Evolutionary conservation across 345 rosid genomes (phyloP).

Genomic region (Lagerstroemia speciosa): DNA sequence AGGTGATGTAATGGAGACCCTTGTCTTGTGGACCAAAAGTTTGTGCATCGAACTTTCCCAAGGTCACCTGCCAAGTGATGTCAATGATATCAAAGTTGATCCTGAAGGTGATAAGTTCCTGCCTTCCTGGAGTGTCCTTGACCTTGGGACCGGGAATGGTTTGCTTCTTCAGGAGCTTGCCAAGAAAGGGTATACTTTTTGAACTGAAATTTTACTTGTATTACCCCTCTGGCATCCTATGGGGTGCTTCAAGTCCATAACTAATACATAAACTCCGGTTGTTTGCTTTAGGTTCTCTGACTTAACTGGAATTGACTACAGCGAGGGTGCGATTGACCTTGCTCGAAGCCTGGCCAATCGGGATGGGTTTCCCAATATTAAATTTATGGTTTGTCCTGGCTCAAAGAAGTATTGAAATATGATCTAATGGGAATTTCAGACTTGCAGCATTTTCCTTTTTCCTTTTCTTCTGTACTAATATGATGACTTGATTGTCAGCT

Average conservation of each 20-base stretch:
- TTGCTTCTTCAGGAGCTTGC: conserved; percentile 92
- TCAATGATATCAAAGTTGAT: conserved; percentile 30
- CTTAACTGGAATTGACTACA: conserved; percentile 83
- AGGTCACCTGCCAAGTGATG: conserved; percentile 34
- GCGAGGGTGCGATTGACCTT: conserved; percentile 85
- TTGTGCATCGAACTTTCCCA: conserved; percentile 59
- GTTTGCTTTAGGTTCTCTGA: conserved; percentile 65
- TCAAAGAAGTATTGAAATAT: no score
- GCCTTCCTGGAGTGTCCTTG: conserved; percentile 86
- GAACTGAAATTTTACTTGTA: conserved; percentile 14
- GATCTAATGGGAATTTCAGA: background rate
- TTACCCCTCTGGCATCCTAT: background rate
- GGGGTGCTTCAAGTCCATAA: background rate
- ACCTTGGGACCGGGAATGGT: conserved; percentile 97
- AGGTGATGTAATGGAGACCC: conserved; percentile 80
- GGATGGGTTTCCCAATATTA: conserved; percentile 63
- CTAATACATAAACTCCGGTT: conserved; percentile 5
- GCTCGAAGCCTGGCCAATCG: conserved; percentile 76
- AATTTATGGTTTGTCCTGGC: conserved; percentile 52
- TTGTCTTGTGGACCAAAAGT: conserved; percentile 81
- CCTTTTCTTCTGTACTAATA: no score
- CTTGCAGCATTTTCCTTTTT: no score
- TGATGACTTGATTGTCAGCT: background rate
- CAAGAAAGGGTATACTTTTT: conserved; percentile 69
- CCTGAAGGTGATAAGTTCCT: conserved; percentile 43